These are phyloP conservation scores for Nicotiana attenuata DNA, from an alignment of 257 asterid genomes.

Conservation along the genomic window DNA sequence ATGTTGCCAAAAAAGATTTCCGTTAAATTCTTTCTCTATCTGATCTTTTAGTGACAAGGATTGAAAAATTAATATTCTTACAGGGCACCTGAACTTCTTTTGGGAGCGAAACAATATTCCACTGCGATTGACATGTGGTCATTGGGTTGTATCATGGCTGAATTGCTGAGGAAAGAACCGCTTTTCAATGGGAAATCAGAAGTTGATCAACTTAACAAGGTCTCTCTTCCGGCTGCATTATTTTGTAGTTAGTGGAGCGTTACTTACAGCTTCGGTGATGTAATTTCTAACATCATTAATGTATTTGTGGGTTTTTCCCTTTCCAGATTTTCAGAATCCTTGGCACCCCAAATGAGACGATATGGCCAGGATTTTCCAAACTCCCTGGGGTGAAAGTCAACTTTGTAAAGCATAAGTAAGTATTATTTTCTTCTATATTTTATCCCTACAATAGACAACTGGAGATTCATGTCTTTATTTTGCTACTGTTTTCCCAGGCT, in stretches of 20 bases:
- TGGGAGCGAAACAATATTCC: slow-evolving; percentile 67
- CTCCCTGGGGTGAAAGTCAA: slow-evolving; percentile 70
- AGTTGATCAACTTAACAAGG: slow-evolving; percentile 60
- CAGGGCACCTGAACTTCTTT: slow-evolving; percentile 59
- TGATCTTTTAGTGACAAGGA: too few relatives aligned
- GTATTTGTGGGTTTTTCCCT: too few relatives aligned
- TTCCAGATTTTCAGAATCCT: slow-evolving; percentile 49
- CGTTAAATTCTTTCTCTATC: too few relatives aligned
- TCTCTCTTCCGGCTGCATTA: too few relatives aligned
- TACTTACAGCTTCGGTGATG: too few relatives aligned
- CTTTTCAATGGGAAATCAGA: slow-evolving; percentile 67
- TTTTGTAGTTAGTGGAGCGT: too few relatives aligned
- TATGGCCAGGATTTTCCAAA: slow-evolving; percentile 74
- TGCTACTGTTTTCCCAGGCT: slow-evolving; percentile 83
- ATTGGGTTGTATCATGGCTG: slow-evolving; percentile 79
- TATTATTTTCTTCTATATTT: slow-evolving; percentile 24
- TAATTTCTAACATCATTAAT: too few relatives aligned
- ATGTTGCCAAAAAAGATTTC: too few relatives aligned
- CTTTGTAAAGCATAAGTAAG: slow-evolving; percentile 80
- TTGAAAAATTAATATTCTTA: too few relatives aligned
- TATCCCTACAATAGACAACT: neutral
- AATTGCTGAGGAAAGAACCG: slow-evolving; percentile 55
- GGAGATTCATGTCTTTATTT: slow-evolving; percentile 44
- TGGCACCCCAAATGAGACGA: slow-evolving; percentile 74
- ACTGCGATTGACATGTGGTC: slow-evolving; percentile 94